A percentile compares a stretch with the other conserved stretches of the same genome.
Evolutionary conservation across 257 asterid species (phyloP).

Genomic region (Dorcoceras hygrometricum): DNA sequence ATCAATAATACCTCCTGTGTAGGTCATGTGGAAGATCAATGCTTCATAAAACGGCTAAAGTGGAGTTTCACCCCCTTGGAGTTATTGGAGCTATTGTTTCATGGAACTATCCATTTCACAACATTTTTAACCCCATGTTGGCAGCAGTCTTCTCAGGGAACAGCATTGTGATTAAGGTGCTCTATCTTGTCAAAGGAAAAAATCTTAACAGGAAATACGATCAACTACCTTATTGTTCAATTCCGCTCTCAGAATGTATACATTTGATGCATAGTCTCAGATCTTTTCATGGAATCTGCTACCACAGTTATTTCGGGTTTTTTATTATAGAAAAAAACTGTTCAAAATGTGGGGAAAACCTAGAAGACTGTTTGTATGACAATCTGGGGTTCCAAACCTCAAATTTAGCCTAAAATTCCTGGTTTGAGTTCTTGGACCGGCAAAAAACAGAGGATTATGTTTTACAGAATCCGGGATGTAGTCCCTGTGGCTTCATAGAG

Average conservation of each 20-base stretch:
- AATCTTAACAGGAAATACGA: slow-evolving; percentile 2
- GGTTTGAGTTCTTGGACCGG: background rate
- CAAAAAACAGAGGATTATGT: too few species aligned
- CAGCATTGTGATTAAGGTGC: slow-evolving; percentile 91
- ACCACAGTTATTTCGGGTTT: background rate
- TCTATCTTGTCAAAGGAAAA: slow-evolving; percentile 14
- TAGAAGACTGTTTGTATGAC: background rate
- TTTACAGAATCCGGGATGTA: too few species aligned
- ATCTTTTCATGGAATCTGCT: background rate
- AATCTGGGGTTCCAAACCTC: background rate
- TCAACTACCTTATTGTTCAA: background rate
- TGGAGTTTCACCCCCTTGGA: slow-evolving; percentile 95
- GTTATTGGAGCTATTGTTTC: slow-evolving; percentile 98
- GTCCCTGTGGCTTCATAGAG: too few species aligned
- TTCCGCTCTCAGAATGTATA: background rate
- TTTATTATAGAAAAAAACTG: background rate
- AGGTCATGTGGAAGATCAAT: slow-evolving; percentile 95
- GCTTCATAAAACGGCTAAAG: slow-evolving; percentile 94
- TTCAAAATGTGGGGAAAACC: background rate
- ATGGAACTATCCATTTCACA: slow-evolving; percentile 99
- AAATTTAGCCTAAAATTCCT: too few species aligned
- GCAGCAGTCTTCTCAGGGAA: slow-evolving; percentile 98
- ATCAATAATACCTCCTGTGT: slow-evolving; percentile 28
- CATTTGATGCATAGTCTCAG: background rate
- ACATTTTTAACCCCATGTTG: slow-evolving; percentile 96